Evolutionary conservation across 2,329 filamentous ascomycete genomes (phyloP), one percentile per base, ranked within the genome.

Genomic region (Claviceps sp.): DNA sequence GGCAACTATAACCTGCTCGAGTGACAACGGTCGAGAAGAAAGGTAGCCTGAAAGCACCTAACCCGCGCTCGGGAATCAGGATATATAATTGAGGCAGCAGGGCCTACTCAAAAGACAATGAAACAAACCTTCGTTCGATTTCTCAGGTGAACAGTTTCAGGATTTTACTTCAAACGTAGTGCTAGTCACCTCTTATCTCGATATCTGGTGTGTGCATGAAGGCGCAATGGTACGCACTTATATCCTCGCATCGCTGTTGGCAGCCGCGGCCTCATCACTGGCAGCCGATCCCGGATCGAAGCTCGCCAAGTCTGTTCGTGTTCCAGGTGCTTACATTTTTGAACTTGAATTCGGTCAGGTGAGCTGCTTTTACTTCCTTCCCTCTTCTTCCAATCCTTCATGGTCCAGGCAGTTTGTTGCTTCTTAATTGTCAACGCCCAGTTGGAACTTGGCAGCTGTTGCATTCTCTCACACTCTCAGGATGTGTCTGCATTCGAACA

Each of bases 261-360:
- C 58, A 17, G 52, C 54, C 6, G 54, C 54, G 16, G 50, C 54
- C 34, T 55, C 55, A 10, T 45, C 53, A 40, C 42, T 56, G 19
- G 53, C 54, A 11, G 48, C 24, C 24, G 24, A 26, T 6, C 5
- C 24, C 24, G 6, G 6, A 26, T 26, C 24, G 6, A 26, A 6
- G 1, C 24, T 7, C 24, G 6, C 24, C 1, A 48, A 26, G 16
- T 42, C 39, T 0, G 4, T 50, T 37, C 51, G 60, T 11, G 55
- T 54, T 26, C 24, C 24, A 2, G 57, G 59, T 22, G 59, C 56
- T 11, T 61, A 52, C 43, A 59, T 59, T n/a, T 51, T 57, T 38
- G 57, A 62, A 62, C 45, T 58, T 3, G 41, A 49, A 10, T 30
- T 51, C 2, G 54, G 52, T 16, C 41, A 55, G 30, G 56, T 56